Base-by-base conservation (phyloP, 2,329 filamentous ascomycete genomes). In the Fusarium pininemorale region DNA sequence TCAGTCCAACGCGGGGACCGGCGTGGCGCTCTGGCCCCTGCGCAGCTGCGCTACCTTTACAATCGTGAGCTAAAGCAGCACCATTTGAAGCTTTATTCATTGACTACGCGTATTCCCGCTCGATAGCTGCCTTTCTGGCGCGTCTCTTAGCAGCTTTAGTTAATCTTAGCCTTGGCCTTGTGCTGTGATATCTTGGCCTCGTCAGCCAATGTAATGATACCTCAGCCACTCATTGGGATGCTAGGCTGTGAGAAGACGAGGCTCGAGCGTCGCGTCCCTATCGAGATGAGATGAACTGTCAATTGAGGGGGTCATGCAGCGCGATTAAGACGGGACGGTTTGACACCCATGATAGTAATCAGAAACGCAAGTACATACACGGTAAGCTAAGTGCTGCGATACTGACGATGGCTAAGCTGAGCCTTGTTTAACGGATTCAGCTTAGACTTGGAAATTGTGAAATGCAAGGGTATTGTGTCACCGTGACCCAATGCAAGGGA, bases 401-500 rank as follows among this genome's bases (percentile, higher is more conserved):
- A 53, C 50, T 42, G 39, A 55, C 39, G 30, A 67, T 37, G 38
- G 35, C 22, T 50, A 55, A 47, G 48, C 63, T 57, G 58, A 74
- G 67, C 63, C 71, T 62, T 69, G 69, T 53, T 59, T 45, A 55
- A 58, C 48, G 35, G 54, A 71, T 35, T 38, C 61, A 57, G 70
- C 50, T 35, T 55, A 54, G 57, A 59, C 37, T 37, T 58, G 50
- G 70, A 72, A 44, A 72, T 68, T 44, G 37, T 53, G 67, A 48
- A 24, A 72, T 72, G 72, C 72, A 74, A 64, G 72, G 72, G 68
- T 42, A 48, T 56, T 56, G 51, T 72, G 68, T 70, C 64, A 73
- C 70, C 72, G 71, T 75, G 72, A 74, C 69, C 55, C 37, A 26
- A 55, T 32, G 72, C 57, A 75, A 73, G 72, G 72, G 72, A 70